Conservation (phyloP, 2,329 filamentous ascomycete genomes). For the Trichoderma atroviride region DNA sequence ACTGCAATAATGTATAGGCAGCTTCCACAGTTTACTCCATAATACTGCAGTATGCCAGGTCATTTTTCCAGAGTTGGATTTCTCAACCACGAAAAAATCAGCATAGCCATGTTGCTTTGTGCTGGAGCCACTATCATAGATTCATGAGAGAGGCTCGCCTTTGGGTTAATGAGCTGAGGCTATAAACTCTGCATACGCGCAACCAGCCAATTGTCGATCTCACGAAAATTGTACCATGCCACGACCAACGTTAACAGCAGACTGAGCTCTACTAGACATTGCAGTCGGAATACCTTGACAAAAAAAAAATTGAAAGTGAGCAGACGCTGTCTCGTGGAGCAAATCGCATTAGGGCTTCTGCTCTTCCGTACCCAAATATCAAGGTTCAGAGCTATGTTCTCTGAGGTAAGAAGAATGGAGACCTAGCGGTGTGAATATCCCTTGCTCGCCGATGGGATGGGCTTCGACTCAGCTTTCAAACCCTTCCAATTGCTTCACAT, state of each 20-base stretch:
- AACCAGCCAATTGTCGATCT: neutral
- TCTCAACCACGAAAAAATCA: neutral
- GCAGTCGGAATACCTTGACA: neutral
- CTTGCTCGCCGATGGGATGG: neutral
- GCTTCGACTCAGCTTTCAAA: neutral
- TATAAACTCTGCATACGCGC: neutral
- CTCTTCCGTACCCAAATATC: neutral
- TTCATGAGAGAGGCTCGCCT: neutral
- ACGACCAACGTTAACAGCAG: neutral
- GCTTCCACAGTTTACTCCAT: neutral
- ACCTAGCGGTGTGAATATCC: neutral
- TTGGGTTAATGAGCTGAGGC: neutral
- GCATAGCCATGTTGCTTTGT: neutral
- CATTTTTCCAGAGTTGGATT: neutral
- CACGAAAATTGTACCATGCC: no score
- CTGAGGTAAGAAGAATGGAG: neutral
- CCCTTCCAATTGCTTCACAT: neutral
- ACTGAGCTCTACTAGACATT: neutral
- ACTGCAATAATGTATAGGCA: neutral
- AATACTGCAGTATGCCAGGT: neutral
- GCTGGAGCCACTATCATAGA: neutral
- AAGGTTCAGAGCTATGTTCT: neutral
- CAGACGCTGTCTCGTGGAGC: neutral
- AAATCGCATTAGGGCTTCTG: neutral
- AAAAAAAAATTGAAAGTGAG: neutral